A percentile compares a stretch with the other conserved stretches of the same genome.
Evolutionary conservation across 495 filamentous ascomycete genomes (phyloP).

Genomic region (Amniculicola lignicola): DNA sequence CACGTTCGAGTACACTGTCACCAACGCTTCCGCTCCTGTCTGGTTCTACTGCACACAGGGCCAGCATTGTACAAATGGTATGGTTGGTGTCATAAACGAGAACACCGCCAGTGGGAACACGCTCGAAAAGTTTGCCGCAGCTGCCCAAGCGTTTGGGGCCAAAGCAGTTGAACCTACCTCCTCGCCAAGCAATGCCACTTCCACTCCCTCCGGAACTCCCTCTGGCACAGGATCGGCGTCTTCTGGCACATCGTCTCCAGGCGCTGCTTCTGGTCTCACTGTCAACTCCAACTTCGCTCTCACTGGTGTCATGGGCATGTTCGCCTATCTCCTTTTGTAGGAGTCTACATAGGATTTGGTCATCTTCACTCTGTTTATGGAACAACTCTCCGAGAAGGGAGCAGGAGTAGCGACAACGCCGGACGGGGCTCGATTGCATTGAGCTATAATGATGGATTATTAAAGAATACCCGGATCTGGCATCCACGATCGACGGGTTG

Average conservation of each 20-base stretch:
- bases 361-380: neutral
- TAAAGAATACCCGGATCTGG: constrained; percentile 17
- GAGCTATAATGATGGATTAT: neutral
- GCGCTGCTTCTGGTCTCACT: constrained; percentile 15
- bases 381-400: neutral
- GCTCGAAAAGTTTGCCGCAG: neutral
- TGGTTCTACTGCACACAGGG: constrained; percentile 61
- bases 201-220: constrained; percentile 5
- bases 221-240: neutral
- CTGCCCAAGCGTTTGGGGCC: constrained; percentile 2
- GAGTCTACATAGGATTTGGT: neutral
- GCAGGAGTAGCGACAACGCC: neutral
- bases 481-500: constrained; percentile 14
- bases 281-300: constrained; percentile 13
- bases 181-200: constrained; percentile 7
- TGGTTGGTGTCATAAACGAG: constrained; percentile 52
- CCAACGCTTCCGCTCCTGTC: constrained; percentile 47
- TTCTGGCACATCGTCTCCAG: neutral
- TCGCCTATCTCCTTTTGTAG: constrained; percentile 27
- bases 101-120: constrained; percentile 21
- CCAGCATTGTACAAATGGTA: constrained; percentile 50
- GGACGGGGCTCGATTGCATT: neutral
- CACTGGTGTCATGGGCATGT: constrained; percentile 17
- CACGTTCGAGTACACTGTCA: constrained; percentile 47
- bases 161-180: constrained; percentile 1